Percentiles rank a stretch among this genome's conserved stretches.
Evolutionary conservation across 345 rosid species (phyloP).

Genomic region (Populus davidiana): DNA sequence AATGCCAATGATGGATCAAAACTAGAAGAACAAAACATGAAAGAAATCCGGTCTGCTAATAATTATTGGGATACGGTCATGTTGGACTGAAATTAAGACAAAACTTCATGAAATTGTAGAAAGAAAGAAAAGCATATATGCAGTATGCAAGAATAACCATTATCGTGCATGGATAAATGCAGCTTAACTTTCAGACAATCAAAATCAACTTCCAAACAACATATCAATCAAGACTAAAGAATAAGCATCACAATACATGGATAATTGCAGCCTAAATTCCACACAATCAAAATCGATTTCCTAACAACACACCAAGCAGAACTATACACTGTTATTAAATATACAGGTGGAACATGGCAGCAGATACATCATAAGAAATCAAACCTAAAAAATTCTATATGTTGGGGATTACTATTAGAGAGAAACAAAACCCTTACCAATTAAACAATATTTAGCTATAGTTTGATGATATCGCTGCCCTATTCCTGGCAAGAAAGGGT

Average conservation of each 20-base stretch:
- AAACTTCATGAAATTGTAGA: neutral
- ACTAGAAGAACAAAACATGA: neutral
- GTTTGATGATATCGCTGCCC: slow-evolving; percentile 1
- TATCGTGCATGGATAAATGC: neutral
- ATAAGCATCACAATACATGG: neutral
- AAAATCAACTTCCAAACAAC: neutral
- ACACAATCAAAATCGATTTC: neutral
- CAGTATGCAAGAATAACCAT: neutral
- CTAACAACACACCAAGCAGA: neutral
- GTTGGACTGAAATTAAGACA: neutral
- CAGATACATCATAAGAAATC: slow-evolving; percentile 14
- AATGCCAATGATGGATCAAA: neutral
- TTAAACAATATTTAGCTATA: slow-evolving; percentile 3
- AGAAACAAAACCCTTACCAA: slow-evolving; percentile 7
- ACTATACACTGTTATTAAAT: slow-evolving; percentile 16
- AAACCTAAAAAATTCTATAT: slow-evolving; percentile 6
- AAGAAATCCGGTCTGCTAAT: neutral
- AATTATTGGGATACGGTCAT: neutral
- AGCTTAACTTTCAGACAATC: neutral
- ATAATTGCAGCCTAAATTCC: neutral
- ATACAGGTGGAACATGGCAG: slow-evolving; percentile 13
- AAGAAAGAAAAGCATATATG: neutral
- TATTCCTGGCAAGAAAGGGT: neutral
- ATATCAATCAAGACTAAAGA: neutral
- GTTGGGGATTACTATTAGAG: neutral